Percentiles rank a stretch among this genome's conserved stretches.
phyloP scores from a whole-genome alignment of 2,329 filamentous ascomycete genomes.

The Ophiobolus disseminans region DNA sequence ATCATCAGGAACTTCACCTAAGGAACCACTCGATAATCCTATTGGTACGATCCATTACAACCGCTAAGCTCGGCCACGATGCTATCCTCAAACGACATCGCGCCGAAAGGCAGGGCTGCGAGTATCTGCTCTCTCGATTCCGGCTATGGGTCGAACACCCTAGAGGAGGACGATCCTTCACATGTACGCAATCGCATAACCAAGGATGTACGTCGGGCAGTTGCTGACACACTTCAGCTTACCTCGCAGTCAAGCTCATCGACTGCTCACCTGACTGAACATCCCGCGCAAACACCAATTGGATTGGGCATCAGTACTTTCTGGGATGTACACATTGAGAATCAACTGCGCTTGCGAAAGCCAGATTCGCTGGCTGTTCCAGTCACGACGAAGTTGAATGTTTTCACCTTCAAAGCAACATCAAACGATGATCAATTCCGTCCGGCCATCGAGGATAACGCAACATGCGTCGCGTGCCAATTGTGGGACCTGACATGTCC shows the following conservation, averaged over 20 bases:
- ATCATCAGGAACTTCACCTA: slow-evolving; percentile 3
- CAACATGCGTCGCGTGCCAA: slow-evolving; percentile 31
- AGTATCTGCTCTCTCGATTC: slow-evolving; percentile 45
- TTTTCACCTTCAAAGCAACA: slow-evolving; percentile 26
- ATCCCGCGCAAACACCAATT: background rate
- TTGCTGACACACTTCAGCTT: slow-evolving; percentile 18
- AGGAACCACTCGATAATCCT: background rate
- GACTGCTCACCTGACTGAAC: background rate
- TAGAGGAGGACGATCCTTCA: slow-evolving; percentile 22
- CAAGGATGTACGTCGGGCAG: background rate
- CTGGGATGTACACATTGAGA: slow-evolving; percentile 18
- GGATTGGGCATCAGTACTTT: slow-evolving; percentile 10
- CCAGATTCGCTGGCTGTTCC: slow-evolving; percentile 23
- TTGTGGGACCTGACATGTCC: slow-evolving; percentile 34
- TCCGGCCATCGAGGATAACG: slow-evolving; percentile 10
- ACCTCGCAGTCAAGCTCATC: slow-evolving; percentile 7
- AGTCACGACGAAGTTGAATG: slow-evolving; percentile 26
- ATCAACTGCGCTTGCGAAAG: slow-evolving; percentile 10
- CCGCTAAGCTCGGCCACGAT: slow-evolving; percentile 18
- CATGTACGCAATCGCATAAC: slow-evolving; percentile 8
- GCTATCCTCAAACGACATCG: slow-evolving; percentile 30
- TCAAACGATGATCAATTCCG: slow-evolving; percentile 15
- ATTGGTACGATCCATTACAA: background rate
- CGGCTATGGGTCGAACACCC: slow-evolving; percentile 37
- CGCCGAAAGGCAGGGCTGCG: slow-evolving; percentile 28